phyloP scores from a whole-genome alignment of 192 early-diverging fungal species.

The Neocallimastix lanati region DNA sequence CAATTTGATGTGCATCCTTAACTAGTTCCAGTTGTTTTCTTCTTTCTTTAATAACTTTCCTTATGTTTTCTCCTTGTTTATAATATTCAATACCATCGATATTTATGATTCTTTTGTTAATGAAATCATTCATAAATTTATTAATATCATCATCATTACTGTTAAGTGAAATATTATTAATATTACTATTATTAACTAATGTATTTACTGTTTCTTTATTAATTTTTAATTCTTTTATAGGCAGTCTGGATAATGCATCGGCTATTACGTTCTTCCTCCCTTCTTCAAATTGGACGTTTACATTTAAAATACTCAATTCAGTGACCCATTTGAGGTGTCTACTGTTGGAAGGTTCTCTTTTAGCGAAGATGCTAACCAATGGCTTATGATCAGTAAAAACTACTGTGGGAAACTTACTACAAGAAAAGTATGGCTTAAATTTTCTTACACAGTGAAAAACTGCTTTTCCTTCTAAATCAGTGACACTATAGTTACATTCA shows the following conservation, averaged over 20 bases:
- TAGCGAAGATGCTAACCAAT: slow-evolving; percentile 11
- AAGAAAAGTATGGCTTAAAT: slow-evolving; percentile 14
- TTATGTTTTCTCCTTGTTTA: no score
- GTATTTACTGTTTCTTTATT: no score
- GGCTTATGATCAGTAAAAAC: slow-evolving; percentile 21
- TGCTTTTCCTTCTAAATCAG: neutral
- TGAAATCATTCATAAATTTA: no score
- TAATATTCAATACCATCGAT: no score
- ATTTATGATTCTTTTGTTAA: no score
- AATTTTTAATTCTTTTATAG: no score
- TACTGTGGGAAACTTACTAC: neutral
- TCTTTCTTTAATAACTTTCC: no score
- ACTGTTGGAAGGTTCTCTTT: slow-evolving; percentile 5
- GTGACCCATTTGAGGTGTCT: slow-evolving; percentile 13
- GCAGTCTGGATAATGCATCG: slow-evolving; percentile 9
- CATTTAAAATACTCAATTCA: slow-evolving; percentile 4
- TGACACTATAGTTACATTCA: slow-evolving; percentile 15
- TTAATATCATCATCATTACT: no score
- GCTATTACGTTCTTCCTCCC: slow-evolving; percentile 11
- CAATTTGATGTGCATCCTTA: no score
- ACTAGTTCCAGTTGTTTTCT: no score
- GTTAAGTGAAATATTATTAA: no score
- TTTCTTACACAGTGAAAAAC: slow-evolving; percentile 13
- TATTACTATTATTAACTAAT: no score
- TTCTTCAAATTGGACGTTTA: slow-evolving; percentile 5